Conservation (phyloP, 768 basidiomycete species). For the Leccinum incarnatum region DNA sequence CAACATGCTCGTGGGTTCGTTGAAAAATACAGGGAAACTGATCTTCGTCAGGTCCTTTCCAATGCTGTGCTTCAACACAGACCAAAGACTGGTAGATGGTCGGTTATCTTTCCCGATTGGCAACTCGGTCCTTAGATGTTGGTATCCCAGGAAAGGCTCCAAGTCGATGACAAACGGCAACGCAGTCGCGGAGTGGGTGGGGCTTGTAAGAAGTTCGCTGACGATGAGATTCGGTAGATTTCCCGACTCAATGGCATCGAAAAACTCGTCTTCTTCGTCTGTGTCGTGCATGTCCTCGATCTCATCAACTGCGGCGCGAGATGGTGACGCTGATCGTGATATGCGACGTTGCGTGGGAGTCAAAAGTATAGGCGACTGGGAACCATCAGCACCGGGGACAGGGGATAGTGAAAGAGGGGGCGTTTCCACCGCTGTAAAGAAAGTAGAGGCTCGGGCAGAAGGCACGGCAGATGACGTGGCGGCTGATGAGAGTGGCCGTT, state of each 20-base stretch:
- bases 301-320: conserved; percentile 23
- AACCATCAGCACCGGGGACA: not conserved
- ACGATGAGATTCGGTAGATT: conserved; percentile 74
- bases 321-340: conserved; percentile 13
- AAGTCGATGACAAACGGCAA: conserved; percentile 36
- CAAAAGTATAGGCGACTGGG: conserved; percentile 10
- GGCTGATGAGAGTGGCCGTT: conserved; percentile 19
- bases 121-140: conserved; percentile 55
- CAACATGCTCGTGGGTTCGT: conserved; percentile 94
- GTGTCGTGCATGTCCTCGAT: conserved; percentile 45
- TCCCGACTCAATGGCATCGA: conserved; percentile 90
- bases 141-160: conserved; percentile 66
- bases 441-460: conserved; percentile 15
- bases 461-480: conserved; percentile 7
- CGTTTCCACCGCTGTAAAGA: conserved; percentile 25
- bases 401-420: conserved; percentile 11
- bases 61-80: conserved; percentile 90
- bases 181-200: conserved; percentile 33
- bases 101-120: conserved; percentile 71
- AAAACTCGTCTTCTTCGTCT: conserved; percentile 94
- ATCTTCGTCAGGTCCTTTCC: conserved; percentile 97
- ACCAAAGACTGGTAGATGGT: conserved; percentile 90
- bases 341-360: conserved; percentile 26
- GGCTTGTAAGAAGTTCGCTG: conserved; percentile 57
- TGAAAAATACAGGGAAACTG: conserved; percentile 91